A percentile compares a stretch with the other conserved stretches of the same genome.
Conservation (phyloP, 306 rosid species). For the Quercus robur region DNA sequence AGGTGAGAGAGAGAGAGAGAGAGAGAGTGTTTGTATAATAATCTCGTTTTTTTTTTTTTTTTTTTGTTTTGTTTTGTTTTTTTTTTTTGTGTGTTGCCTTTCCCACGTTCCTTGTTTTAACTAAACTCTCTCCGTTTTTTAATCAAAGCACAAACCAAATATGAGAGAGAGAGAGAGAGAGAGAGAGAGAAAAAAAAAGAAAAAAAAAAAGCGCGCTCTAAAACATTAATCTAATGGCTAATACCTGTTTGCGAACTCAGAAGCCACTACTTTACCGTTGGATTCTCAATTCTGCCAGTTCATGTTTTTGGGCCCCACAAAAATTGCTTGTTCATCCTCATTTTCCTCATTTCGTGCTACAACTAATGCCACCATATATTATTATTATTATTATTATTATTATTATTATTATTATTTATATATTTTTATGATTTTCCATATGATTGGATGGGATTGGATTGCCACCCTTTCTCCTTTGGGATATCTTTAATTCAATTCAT, state of each 20-base stretch:
- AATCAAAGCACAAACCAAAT: neutral
- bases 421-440: no score
- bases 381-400: no score
- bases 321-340: no score
- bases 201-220: neutral
- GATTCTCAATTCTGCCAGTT: no score
- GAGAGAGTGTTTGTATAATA: no score
- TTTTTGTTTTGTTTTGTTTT: neutral
- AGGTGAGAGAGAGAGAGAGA: neutral
- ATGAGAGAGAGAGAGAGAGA: neutral
- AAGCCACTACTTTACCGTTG: neutral
- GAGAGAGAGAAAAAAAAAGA: neutral
- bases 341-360: no score
- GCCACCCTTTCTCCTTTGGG: no score
- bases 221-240: neutral
- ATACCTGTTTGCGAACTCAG: neutral
- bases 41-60: no score
- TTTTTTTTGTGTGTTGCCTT: neutral
- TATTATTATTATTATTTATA: no score
- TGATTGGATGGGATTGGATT: neutral
- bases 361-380: no score
- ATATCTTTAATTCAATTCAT: no score
- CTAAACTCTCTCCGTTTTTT: constrained; percentile 29
- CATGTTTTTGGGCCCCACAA: no score
- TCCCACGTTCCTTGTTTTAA: constrained; percentile 22